Conservation (phyloP, 2,329 filamentous ascomycete species). For the Verticillium dahliae region DNA sequence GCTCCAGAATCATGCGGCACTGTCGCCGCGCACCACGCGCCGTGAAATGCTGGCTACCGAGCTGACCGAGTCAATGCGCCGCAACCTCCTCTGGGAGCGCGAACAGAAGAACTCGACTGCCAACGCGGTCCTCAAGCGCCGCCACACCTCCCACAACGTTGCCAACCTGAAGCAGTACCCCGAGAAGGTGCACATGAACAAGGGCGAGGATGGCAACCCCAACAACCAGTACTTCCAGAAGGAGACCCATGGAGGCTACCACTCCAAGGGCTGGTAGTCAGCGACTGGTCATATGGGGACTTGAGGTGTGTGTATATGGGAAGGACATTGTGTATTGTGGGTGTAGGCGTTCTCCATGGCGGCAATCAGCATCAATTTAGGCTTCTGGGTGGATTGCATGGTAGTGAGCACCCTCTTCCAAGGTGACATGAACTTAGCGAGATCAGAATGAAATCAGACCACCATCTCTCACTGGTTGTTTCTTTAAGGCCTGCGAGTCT, state of each 20-base stretch:
- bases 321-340: too few relatives aligned
- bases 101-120: slow-evolving; percentile 88
- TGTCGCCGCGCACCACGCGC: slow-evolving; percentile 86
- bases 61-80: slow-evolving; percentile 84
- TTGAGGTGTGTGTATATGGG: too few relatives aligned
- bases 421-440: too few relatives aligned
- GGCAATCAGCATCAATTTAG: too few relatives aligned
- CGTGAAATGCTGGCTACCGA: slow-evolving; percentile 95
- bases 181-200: slow-evolving; percentile 55
- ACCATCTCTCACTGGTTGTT: too few relatives aligned
- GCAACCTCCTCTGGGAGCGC: slow-evolving; percentile 89
- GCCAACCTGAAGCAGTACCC: slow-evolving; percentile 81
- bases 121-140: slow-evolving; percentile 81
- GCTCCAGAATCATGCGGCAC: slow-evolving; percentile 59
- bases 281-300: neutral
- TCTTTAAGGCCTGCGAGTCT: too few relatives aligned
- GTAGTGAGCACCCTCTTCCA: too few relatives aligned
- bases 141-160: slow-evolving; percentile 86
- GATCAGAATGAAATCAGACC: too few relatives aligned
- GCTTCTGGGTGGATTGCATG: too few relatives aligned
- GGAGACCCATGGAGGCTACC: slow-evolving; percentile 73
- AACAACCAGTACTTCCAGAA: slow-evolving; percentile 79
- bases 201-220: slow-evolving; percentile 56
- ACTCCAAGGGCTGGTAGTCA: slow-evolving; percentile 74
- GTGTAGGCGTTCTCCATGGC: too few relatives aligned